A percentile compares a stretch with the other conserved stretches of the same genome.
Conservation (phyloP, 192 early-diverging fungal species). For the Kappamyces sp. region DNA sequence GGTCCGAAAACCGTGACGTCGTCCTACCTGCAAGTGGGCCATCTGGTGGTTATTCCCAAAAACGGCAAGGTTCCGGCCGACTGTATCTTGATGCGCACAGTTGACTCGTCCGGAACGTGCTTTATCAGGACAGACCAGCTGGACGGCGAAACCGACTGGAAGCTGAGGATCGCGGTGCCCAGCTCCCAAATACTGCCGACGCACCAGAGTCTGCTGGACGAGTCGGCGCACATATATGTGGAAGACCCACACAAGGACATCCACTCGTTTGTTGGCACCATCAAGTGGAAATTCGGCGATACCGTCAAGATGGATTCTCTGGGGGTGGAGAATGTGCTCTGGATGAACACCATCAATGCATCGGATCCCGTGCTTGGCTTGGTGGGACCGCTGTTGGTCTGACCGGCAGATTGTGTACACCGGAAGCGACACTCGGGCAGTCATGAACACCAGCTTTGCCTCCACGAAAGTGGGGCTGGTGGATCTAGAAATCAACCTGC, state of each 20-base stretch:
- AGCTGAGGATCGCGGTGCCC: constrained; percentile 79
- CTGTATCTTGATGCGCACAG: constrained; percentile 78
- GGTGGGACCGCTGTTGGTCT: background rate
- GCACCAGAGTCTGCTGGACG: constrained; percentile 52
- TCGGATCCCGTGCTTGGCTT: constrained; percentile 83
- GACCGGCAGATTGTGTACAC: constrained; percentile 67
- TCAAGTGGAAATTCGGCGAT: constrained; percentile 26
- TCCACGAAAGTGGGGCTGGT: constrained; percentile 86
- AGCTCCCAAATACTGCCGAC: constrained; percentile 66
- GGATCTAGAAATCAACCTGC: constrained; percentile 83
- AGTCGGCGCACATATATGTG: constrained; percentile 73
- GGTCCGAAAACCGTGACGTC: constrained; percentile 64
- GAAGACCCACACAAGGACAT: constrained; percentile 92
- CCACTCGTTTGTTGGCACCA: constrained; percentile 80
- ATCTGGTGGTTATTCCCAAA: constrained; percentile 75
- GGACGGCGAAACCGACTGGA: constrained; percentile 98
- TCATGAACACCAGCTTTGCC: constrained; percentile 92
- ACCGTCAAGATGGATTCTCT: constrained; percentile 56
- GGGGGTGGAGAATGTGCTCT: constrained; percentile 84
- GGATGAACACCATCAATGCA: constrained; percentile 92
- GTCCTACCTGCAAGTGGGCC: constrained; percentile 84
- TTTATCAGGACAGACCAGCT: constrained; percentile 97
- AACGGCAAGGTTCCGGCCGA: constrained; percentile 90
- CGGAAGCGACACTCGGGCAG: constrained; percentile 86
- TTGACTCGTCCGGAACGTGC: constrained; percentile 75